Evolutionary conservation across 2,329 filamentous ascomycete species (phyloP), one percentile per base, ranked within the genome.

Genomic region (Hyphodiscus sp.): DNA sequence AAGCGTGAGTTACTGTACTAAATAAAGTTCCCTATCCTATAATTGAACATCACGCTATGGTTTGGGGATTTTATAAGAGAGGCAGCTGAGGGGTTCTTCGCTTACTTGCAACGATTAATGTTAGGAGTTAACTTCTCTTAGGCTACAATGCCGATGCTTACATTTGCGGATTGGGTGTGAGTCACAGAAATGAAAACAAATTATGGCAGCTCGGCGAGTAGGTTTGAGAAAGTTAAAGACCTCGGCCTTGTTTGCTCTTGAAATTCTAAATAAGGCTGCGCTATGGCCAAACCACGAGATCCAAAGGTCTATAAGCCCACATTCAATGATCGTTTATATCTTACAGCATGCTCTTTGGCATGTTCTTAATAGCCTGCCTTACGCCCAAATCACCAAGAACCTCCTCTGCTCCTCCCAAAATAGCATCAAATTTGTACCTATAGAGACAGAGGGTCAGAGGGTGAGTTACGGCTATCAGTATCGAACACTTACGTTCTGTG

Each of bases 301-400:
- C n/a, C n/a, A n/a, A n/a, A 13, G 33, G 11, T 38, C 8, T 26
- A 26, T 26, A 26, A 8, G 23, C 33, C 33, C 16, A 38, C 11
- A 13, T 2, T 10, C 18, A 20, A n/a, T 20, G 20, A 23, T 20
- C 16, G 23, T n/a, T 29, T 26, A 6, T 26, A 29, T 46, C 38
- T 55, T 83, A 94, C 69, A 95, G 68, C 79, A 88, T 90, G 23
- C 87, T 82, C 74, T 92, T 92, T 29, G 90, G 90, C 76, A 95
- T 91, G 60, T 82, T 79, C 70, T 85, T 88, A 76, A 94, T 83
- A 20, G 89, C 90, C 72, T 95, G 89, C 59, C 89, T 77, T 1
- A 95, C 89, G 9, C 89, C 89, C 51, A 95, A 69, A 71, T 95
- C 90, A 5, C 80, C 86, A 54, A 95, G 68, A 55, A 95, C 84